A percentile compares a stretch with the other conserved stretches of the same genome.
Conservation (phyloP, 2,329 filamentous ascomycete species). For the Sclerotinia glacialis region DNA sequence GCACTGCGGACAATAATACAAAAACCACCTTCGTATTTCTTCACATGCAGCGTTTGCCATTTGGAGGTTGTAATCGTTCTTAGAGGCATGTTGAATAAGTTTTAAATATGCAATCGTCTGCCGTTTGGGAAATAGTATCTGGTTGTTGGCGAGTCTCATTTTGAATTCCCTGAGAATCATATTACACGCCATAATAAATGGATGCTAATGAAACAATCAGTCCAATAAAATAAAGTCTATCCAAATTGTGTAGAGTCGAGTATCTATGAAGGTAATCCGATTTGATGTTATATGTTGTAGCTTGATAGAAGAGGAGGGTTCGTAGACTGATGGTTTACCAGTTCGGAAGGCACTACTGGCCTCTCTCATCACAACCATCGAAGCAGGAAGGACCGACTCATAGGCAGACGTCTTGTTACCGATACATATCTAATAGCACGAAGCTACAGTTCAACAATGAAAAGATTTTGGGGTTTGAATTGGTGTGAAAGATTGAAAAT, state of each 20-base stretch:
- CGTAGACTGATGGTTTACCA: neutral
- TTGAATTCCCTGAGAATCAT: neutral
- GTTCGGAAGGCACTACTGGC: neutral
- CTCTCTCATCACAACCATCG: neutral
- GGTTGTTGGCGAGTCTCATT: neutral
- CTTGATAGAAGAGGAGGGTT: neutral
- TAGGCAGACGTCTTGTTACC: neutral
- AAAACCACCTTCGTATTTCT: neutral
- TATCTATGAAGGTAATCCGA: neutral
- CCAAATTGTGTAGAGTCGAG: neutral
- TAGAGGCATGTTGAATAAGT: neutral
- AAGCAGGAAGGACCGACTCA: neutral
- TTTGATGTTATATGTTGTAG: neutral
- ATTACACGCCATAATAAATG: neutral
- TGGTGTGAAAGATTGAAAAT: neutral
- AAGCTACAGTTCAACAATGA: neutral
- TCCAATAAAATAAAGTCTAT: neutral
- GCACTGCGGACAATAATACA: neutral
- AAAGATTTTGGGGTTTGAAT: neutral
- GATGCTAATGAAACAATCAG: neutral
- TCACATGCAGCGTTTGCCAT: neutral
- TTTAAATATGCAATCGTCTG: neutral
- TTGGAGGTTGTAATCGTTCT: neutral
- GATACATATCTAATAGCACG: neutral
- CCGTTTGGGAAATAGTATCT: neutral